phyloP scores from a whole-genome alignment of 176 grass and related monocot species.

The Carex cristatella region DNA sequence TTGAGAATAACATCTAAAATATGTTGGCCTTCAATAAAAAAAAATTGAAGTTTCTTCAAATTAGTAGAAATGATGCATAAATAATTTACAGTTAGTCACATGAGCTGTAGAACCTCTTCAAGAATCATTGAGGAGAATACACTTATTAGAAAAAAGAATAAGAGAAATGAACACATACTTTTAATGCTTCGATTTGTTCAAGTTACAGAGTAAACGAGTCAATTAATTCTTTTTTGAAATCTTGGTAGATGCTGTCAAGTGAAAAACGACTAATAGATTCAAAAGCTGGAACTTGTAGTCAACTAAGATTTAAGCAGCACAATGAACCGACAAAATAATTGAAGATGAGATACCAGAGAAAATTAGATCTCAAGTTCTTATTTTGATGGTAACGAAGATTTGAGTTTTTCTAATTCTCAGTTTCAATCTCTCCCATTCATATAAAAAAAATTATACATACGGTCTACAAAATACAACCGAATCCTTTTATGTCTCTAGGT shows the following conservation, averaged over 20 bases:
- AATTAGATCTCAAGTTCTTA: constrained; percentile 19
- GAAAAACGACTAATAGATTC: too few species aligned
- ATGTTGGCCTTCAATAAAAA: too few species aligned
- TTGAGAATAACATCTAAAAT: too few species aligned
- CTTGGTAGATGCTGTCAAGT: too few species aligned
- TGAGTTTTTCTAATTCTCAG: constrained; percentile 16
- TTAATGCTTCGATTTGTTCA: background rate
- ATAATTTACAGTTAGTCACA: background rate
- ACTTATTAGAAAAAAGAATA: too few species aligned
- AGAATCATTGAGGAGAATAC: too few species aligned
- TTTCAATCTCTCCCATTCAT: constrained; percentile 6
- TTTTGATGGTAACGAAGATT: background rate
- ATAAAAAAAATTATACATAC: background rate
- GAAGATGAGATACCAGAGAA: constrained; percentile 27
- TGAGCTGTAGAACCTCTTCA: too few species aligned
- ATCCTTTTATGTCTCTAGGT: background rate
- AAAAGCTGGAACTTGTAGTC: background rate
- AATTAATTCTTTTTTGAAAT: background rate
- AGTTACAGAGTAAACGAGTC: background rate
- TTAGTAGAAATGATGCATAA: background rate
- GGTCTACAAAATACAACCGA: background rate
- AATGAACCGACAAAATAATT: background rate
- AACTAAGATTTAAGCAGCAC: background rate
- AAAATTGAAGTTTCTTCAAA: background rate
- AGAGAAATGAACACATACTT: too few species aligned